Evolutionary conservation across 495 filamentous ascomycete species (phyloP), one percentile per base, ranked within the genome.

Genomic region (Acidomyces sp.): DNA sequence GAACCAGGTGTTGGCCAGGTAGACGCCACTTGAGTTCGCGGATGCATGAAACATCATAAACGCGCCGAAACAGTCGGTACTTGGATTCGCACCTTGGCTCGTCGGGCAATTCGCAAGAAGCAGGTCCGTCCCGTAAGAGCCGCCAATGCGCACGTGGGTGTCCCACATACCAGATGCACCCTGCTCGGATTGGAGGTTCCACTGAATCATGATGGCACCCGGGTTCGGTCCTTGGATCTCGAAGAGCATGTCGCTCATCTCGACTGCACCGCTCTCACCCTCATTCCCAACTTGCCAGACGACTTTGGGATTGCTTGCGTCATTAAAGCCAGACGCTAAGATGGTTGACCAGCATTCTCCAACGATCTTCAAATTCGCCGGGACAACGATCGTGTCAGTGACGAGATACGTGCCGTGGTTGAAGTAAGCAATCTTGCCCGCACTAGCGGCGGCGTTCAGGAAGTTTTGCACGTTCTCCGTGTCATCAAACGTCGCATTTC

Each of bases 401-500:
- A 64, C 46, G 20, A 55, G 37, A 48, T 64, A 64, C 25, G 55
- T 52, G 17, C 58, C 62, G 34, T 64, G 59, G 41, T 62, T 55
- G 34, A 62, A 55, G 65, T 69, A 69, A 47, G 60, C 43, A 34
- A 78, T 63, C 35, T 71, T 55, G 21, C 59, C 59, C 23, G 52
- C 45, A 34, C 58, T 59, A 30, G 75, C 49, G 12, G 64, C 63
- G 0, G 50, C 45, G 13, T 49, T 22, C 13, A 54, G 29, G 9
- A 50, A 43, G n/a, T 25, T 36, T 43, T 75, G 63, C 12, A 77
- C 59, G 2, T 64, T 65, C 12, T 42, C 53, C 7, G 69, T 70
- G 52, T 85, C 83, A 52, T 92, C 84, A 1, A 78, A 74, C 0
- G 62, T 55, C 1, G 75, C 80, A 59, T 93, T 79, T 41, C 84